phyloP scores from a whole-genome alignment of 257 asterid genomes.

The Gynochthodes officinalis region DNA sequence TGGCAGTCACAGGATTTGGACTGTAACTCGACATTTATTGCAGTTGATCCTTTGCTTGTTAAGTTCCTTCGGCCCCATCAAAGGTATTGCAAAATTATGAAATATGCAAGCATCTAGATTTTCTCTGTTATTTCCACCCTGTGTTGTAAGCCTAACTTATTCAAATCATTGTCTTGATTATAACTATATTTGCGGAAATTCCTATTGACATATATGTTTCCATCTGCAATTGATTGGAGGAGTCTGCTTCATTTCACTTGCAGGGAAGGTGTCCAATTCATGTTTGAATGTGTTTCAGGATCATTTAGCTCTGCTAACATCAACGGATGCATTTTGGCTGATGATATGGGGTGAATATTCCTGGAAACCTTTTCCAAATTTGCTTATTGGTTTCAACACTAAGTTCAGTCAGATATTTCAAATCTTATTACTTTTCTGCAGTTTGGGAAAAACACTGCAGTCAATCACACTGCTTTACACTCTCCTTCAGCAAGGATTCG shows the following conservation, averaged over 20 bases:
- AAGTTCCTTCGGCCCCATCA: constrained; percentile 95
- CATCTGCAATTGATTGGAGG: constrained; percentile 20
- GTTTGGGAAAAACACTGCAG: constrained; percentile 96
- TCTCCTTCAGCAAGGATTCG: constrained; percentile 88
- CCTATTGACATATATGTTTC: background rate
- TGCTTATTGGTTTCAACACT: background rate
- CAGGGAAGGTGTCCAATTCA: constrained; percentile 99
- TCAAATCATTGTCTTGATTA: background rate
- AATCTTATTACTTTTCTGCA: constrained; percentile 32
- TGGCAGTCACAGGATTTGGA: constrained; percentile 78
- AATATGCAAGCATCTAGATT: background rate
- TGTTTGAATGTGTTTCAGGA: constrained; percentile 98
- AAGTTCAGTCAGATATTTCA: background rate
- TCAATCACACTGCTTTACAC: constrained; percentile 88
- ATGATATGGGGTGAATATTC: constrained; percentile 90
- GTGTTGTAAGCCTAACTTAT: background rate
- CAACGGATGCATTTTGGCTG: constrained; percentile 97
- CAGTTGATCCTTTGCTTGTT: constrained; percentile 81
- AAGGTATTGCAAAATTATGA: constrained; percentile 44
- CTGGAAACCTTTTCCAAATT: constrained; percentile 16
- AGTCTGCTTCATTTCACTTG: constrained; percentile 34
- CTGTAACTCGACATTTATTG: constrained; percentile 34
- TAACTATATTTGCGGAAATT: background rate
- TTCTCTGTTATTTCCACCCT: background rate
- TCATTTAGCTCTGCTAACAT: constrained; percentile 56